Base-by-base conservation (phyloP, 2,329 filamentous ascomycete species). In the Lasiodiplodia sp. region DNA sequence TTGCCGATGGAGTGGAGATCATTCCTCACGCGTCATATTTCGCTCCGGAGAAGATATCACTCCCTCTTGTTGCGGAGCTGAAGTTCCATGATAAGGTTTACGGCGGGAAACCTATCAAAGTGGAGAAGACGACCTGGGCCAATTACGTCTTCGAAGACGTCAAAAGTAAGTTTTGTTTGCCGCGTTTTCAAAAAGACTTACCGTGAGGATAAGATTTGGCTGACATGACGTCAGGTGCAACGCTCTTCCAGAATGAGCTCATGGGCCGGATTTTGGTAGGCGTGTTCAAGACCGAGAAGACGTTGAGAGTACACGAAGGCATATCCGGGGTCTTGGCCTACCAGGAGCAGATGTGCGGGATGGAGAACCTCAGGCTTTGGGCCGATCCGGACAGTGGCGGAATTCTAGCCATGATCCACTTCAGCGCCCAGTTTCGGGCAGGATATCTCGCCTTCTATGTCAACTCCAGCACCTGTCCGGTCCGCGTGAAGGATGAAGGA, bases 291-390 rank as follows among this genome's bases (percentile, higher is more conserved):
- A 84, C 82, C 0, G 78, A 77, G 38, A 82, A 82, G 67, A 83
- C 82, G 1, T 79, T 80, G 40, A 80, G 83, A 28, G 74, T 82
- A 10, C 82, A 83, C 71, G 78, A 82, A 67, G 82, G 82, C 5
- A 62, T 83, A 21, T 74, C 76, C 23, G 77, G 79, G 0, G 75
- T 79, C 0, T 80, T 84, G 66, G 75, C 80, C 3, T 82, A 83
- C 67, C 80, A 83, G 66, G 82, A 84, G 71, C 82, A 84, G 71
- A 82, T 85, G 75, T 83, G 82, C 66, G 82, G 80, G 23, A 80
- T 84, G 69, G 83, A 85, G 69, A 82, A 81, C 44, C 75, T 84
- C 2, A 77, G 83, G 4, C 73, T 84, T 0, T 85, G 82, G 82
- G 78, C 82, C 70, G 82, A 84, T 56, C 78, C 80, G 28, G 79